Base-by-base conservation (phyloP, 2,329 filamentous ascomycete genomes). In the Beauveria brongniartii region DNA sequence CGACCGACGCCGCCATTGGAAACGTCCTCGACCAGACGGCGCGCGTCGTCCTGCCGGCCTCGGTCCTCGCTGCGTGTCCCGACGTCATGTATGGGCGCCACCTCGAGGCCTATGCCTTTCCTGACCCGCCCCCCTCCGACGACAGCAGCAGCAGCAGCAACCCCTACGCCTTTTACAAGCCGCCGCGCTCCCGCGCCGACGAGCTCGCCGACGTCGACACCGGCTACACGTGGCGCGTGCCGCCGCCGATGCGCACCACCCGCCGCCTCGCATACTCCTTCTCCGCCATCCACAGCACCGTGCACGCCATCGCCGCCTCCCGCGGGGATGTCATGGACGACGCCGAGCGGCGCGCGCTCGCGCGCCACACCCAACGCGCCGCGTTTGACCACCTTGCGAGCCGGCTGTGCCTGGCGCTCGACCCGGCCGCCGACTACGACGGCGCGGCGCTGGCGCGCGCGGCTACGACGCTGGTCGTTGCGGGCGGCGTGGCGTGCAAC, bases 401-500 rank as follows among this genome's bases (percentile, higher is more conserved):
- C 65, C 83, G 93, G 10, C 80, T 94, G 2, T 72, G 93, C 16
- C 77, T 94, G 48, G 88, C 84, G 1, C 77, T 96, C 10, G 69
- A 74, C 14, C 26, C 26, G 16, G 5, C 12, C 8, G 18, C 47
- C 30, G 40, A 26, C 14, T n/a, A 40, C n/a, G 34, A 22, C n/a
- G 28, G 26, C n/a, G 55, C 56, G 37, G 37, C 37, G 37, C 18
- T 24, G 56, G 47, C 72, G 37, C 60, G 62, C n/a, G 63, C 71
- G 46, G 74, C 86, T 8, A 73, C 75, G 9, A 87, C 87, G 1
- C 76, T 97, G 5, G 91, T 97, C 10, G 81, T 97, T 4, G 89
- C 91, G 44, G 94, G 94, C 34, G 94, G 94, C 26, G 94, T 99
- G 7, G 94, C 93, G 8, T 88, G 90, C 56, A 97, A 97, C 73